Percentiles rank a stretch among this genome's conserved stretches.
Evolutionary conservation across 2,329 filamentous ascomycete species (phyloP).

Genomic region (Taxawa tesnikishii): DNA sequence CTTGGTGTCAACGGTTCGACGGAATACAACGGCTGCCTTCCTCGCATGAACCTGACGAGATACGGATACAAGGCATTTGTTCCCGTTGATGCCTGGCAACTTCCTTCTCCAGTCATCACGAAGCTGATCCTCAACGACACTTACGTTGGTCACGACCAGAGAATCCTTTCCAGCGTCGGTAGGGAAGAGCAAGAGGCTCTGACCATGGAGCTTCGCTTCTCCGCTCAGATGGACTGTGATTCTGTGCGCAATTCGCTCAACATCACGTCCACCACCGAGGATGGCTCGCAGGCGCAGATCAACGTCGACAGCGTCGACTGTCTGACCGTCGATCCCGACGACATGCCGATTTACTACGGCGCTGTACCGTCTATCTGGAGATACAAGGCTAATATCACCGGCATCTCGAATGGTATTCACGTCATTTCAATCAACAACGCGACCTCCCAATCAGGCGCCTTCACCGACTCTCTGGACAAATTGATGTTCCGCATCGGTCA

Average conservation of each 20-base stretch:
- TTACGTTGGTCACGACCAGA: slow-evolving; percentile 41
- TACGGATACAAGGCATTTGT: slow-evolving; percentile 52
- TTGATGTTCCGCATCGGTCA: slow-evolving; percentile 51
- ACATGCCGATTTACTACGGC: slow-evolving; percentile 25
- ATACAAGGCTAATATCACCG: slow-evolving; percentile 39
- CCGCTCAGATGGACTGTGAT: slow-evolving; percentile 49
- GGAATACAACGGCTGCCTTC: slow-evolving; percentile 43
- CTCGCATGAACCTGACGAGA: slow-evolving; percentile 37
- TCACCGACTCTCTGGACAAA: slow-evolving; percentile 43
- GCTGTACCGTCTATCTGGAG: slow-evolving; percentile 44
- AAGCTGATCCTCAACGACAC: slow-evolving; percentile 35
- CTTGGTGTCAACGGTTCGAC: slow-evolving; percentile 36
- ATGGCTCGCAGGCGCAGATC: slow-evolving; percentile 30
- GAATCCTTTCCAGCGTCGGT: slow-evolving; percentile 36
- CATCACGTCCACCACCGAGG: slow-evolving; percentile 41
- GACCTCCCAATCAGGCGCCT: slow-evolving; percentile 26
- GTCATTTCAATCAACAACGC: slow-evolving; percentile 45
- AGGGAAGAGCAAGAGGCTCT: slow-evolving; percentile 29
- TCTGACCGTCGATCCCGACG: slow-evolving; percentile 21
- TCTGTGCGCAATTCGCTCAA: slow-evolving; percentile 37
- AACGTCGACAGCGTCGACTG: slow-evolving; percentile 35
- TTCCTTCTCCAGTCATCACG: slow-evolving; percentile 46
- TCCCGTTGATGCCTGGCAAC: slow-evolving; percentile 35
- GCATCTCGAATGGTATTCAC: slow-evolving; percentile 50
- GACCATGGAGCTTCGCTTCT: slow-evolving; percentile 45